These are phyloP conservation scores for Chlorella sp. DNA, from an alignment of 139 green algal species.

Conservation along the genomic window DNA sequence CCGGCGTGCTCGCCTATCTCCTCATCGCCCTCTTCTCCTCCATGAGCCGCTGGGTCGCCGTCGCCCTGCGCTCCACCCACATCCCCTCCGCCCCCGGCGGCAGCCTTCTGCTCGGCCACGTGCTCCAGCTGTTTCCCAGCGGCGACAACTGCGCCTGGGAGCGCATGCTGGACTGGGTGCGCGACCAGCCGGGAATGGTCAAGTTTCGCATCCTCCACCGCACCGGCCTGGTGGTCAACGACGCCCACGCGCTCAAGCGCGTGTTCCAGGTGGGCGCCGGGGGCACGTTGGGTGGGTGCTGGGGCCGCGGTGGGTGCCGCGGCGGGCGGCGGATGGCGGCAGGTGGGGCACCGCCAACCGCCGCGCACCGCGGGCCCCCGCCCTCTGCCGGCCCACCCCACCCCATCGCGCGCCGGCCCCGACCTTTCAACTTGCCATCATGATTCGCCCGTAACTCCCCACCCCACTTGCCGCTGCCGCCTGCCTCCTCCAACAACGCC, in stretches of 20 bases:
- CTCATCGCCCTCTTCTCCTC: background rate
- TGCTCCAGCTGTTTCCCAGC: conserved; percentile 15
- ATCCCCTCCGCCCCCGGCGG: conserved; percentile 31
- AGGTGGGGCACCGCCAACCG: too few relatives aligned
- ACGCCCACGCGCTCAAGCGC: conserved; percentile 72
- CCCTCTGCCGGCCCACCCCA: too few relatives aligned
- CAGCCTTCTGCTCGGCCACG: conserved; percentile 41
- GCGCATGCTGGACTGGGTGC: conserved; percentile 74
- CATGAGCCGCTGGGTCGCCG: conserved; percentile 16
- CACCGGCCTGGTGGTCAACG: conserved; percentile 67
- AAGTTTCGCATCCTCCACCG: conserved; percentile 67
- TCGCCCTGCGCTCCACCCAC: background rate
- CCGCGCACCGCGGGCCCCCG: too few relatives aligned
- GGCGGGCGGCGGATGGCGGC: too few relatives aligned
- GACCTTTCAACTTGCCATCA: too few relatives aligned
- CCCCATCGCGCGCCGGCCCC: too few relatives aligned
- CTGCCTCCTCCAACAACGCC: too few relatives aligned
- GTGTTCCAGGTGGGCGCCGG: conserved; percentile 69
- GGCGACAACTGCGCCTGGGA: conserved; percentile 77
- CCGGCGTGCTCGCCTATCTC: background rate
- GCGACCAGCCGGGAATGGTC: conserved; percentile 40
- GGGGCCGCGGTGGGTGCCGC: too few relatives aligned
- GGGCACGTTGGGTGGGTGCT: background rate
- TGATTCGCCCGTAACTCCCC: too few relatives aligned
- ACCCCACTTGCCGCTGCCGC: too few relatives aligned